phyloP scores from a whole-genome alignment of 495 filamentous ascomycete species.

The Hypoxylon crocopeplum region DNA sequence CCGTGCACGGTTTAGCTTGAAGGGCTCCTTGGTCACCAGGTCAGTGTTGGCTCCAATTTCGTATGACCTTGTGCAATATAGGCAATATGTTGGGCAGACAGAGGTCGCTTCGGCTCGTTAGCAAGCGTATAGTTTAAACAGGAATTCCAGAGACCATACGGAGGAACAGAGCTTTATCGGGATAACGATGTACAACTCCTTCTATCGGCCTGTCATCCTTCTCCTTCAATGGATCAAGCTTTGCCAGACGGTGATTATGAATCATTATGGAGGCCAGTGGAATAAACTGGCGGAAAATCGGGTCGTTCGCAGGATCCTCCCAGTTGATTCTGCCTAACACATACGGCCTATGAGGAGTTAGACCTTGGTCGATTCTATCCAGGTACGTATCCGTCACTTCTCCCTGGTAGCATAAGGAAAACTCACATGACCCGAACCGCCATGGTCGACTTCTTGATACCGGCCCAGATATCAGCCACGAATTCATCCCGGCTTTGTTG shows the following conservation, averaged over 20 bases:
- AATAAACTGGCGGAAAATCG: slow-evolving; percentile 61
- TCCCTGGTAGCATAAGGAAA: neutral
- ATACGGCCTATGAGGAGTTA: slow-evolving; percentile 55
- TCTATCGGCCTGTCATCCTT: slow-evolving; percentile 52
- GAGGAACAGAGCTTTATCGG: slow-evolving; percentile 65
- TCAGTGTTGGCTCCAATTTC: slow-evolving; percentile 59
- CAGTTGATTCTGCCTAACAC: slow-evolving; percentile 61
- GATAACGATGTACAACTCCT: slow-evolving; percentile 64
- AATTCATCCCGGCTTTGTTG: slow-evolving; percentile 56
- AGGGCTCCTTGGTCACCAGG: slow-evolving; percentile 53
- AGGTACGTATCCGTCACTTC: neutral
- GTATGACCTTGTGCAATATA: slow-evolving; percentile 66
- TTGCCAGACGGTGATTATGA: slow-evolving; percentile 53
- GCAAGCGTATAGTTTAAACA: neutral
- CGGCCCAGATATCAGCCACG: slow-evolving; percentile 57
- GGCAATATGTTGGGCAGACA: slow-evolving; percentile 65
- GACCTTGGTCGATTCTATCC: neutral
- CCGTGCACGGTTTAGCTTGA: slow-evolving; percentile 48
- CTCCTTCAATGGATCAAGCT: slow-evolving; percentile 58
- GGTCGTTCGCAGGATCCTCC: slow-evolving; percentile 60
- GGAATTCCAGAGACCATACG: slow-evolving; percentile 45
- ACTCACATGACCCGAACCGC: slow-evolving; percentile 57
- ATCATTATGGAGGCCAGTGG: slow-evolving; percentile 57
- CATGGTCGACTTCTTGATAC: slow-evolving; percentile 60
- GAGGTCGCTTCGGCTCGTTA: slow-evolving; percentile 50